phyloP scores from a whole-genome alignment of 495 filamentous ascomycete species.

The Lasiosphaeris hirsuta region DNA sequence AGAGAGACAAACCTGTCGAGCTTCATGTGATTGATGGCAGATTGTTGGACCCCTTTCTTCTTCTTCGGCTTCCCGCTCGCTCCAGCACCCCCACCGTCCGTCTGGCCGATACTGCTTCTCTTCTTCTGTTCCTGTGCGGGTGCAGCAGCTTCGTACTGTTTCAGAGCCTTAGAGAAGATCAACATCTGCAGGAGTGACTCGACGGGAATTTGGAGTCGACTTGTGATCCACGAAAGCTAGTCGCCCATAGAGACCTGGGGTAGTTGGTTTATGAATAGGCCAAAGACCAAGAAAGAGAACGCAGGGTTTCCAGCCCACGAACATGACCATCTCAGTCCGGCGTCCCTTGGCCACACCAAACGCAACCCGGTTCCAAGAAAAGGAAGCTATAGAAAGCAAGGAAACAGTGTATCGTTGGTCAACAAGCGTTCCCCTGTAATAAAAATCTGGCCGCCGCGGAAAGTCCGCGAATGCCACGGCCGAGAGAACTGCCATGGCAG shows the following conservation, averaged over 20 bases:
- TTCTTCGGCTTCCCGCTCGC: slow-evolving; percentile 8
- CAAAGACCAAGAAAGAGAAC: slow-evolving; percentile 56
- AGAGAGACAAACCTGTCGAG: slow-evolving; percentile 35
- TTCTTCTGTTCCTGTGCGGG: slow-evolving; percentile 37
- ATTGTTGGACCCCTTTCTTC: slow-evolving; percentile 21
- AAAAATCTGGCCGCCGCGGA: slow-evolving; percentile 60
- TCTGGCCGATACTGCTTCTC: no score
- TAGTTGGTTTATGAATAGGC: slow-evolving; percentile 51
- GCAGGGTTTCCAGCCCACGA: slow-evolving; percentile 28
- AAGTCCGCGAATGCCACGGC: slow-evolving; percentile 35
- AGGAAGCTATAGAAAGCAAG: slow-evolving; percentile 51
- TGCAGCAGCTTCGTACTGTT: slow-evolving; percentile 64
- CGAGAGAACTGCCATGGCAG: slow-evolving; percentile 18
- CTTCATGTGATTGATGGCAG: slow-evolving; percentile 39
- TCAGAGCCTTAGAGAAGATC: slow-evolving; percentile 67
- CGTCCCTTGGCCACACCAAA: slow-evolving; percentile 47
- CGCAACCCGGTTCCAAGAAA: slow-evolving; percentile 52
- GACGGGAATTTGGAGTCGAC: slow-evolving; percentile 56
- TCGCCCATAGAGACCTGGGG: slow-evolving; percentile 49
- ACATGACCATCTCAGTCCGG: slow-evolving; percentile 44
- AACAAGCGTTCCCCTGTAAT: slow-evolving; percentile 45
- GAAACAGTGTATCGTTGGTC: slow-evolving; percentile 58
- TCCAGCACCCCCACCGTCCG: no score
- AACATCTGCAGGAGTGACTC: slow-evolving; percentile 59
- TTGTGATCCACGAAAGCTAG: slow-evolving; percentile 58